Evolutionary conservation across 139 green algal species (phyloP).

Genomic region (Mesotaenium endlicherianum): DNA sequence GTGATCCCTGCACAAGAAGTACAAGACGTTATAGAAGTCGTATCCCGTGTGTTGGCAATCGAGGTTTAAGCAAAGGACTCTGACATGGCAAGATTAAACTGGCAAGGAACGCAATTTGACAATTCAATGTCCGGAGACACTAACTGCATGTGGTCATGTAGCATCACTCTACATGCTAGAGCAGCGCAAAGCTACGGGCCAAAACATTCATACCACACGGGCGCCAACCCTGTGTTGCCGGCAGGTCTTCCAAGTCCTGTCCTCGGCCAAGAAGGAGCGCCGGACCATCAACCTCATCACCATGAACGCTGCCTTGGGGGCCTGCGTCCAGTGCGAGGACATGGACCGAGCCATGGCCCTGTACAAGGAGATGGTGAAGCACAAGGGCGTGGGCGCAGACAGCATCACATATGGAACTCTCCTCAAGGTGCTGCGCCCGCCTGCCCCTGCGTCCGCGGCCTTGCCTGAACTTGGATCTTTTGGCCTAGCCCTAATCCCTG

Average conservation of each 20-base stretch:
- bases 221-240: slow-evolving; percentile 3
- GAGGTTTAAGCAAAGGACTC: too few species aligned
- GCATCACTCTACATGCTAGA: too few species aligned
- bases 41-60: too few species aligned
- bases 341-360: slow-evolving; percentile 32
- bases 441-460: neutral
- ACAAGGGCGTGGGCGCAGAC: slow-evolving; percentile 20
- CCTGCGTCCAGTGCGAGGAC: slow-evolving; percentile 39
- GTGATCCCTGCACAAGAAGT: too few species aligned
- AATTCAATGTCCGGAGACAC: too few species aligned
- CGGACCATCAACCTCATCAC: slow-evolving; percentile 29
- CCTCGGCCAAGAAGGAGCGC: neutral
- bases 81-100: too few species aligned
- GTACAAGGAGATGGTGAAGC: slow-evolving; percentile 32
- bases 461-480: neutral
- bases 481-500: neutral
- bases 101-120: too few species aligned
- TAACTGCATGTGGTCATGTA: too few species aligned
- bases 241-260: slow-evolving; percentile 43
- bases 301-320: slow-evolving; percentile 46
- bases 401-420: slow-evolving; percentile 47
- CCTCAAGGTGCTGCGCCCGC: slow-evolving; percentile 23
- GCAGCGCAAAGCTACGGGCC: too few species aligned
- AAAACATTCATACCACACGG: too few species aligned
- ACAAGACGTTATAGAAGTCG: too few species aligned